phyloP scores from a whole-genome alignment of 148 eudicot genomes.

The Mesembryanthemum crystallinum region DNA sequence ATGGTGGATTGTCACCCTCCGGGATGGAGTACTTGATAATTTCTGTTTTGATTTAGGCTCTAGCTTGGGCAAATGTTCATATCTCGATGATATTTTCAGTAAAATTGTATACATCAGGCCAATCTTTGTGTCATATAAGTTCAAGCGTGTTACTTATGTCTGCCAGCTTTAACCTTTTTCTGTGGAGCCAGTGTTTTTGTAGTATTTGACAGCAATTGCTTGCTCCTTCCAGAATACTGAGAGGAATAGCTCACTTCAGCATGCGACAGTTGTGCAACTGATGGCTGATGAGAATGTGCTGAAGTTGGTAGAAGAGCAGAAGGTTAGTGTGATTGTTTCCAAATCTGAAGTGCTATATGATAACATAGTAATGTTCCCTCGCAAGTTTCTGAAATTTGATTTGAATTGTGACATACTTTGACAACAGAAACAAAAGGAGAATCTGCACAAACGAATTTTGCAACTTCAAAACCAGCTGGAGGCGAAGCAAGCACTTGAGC shows the following conservation, averaged over 20 bases:
- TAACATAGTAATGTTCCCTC: neutral
- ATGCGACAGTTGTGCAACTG: slow-evolving; percentile 66
- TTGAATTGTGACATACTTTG: neutral
- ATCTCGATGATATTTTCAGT: neutral
- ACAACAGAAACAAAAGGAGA: slow-evolving; percentile 74
- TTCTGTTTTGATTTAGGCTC: neutral
- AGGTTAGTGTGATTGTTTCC: slow-evolving; percentile 40
- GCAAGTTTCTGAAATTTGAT: slow-evolving; percentile 3
- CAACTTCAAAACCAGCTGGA: slow-evolving; percentile 73
- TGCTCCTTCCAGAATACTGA: slow-evolving; percentile 51
- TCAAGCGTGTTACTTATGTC: neutral
- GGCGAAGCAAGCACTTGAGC: slow-evolving; percentile 79
- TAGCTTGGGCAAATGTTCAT: neutral
- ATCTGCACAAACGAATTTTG: slow-evolving; percentile 63
- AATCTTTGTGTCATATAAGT: neutral
- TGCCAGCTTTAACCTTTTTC: neutral
- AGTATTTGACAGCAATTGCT: slow-evolving; percentile 14
- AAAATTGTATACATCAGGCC: neutral
- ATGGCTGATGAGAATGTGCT: slow-evolving; percentile 76
- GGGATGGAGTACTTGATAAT: neutral
- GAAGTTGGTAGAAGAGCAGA: slow-evolving; percentile 80
- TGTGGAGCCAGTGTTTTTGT: neutral
- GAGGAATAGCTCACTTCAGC: slow-evolving; percentile 59
- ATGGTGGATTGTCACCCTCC: neutral
- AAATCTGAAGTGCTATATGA: slow-evolving; percentile 11